phyloP scores from a whole-genome alignment of 1,284 basidiomycete genomes.

The Violaceomyces palustris region DNA sequence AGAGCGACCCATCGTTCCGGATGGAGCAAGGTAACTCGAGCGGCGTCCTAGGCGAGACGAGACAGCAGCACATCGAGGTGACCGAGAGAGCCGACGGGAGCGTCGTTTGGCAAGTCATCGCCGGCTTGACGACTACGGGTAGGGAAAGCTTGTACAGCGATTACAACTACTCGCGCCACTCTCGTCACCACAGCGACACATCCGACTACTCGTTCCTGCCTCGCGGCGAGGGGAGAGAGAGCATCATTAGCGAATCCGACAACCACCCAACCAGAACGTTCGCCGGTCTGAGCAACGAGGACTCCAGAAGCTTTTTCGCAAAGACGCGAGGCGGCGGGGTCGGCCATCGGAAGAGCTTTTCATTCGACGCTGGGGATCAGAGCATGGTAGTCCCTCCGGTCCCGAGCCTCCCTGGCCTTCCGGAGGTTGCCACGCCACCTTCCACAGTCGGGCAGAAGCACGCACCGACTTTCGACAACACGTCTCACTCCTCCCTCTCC shows the following conservation, averaged over 20 bases:
- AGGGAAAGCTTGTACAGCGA: constrained; percentile 33
- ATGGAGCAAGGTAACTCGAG: too few relatives aligned
- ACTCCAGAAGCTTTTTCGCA: constrained; percentile 32
- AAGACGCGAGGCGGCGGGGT: constrained; percentile 3
- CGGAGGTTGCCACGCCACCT: neutral
- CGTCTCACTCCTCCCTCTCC: too few relatives aligned
- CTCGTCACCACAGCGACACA: constrained; percentile 5
- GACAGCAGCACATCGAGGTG: constrained; percentile 45
- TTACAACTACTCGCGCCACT: constrained; percentile 11
- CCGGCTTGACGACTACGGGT: constrained; percentile 36
- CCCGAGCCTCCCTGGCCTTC: constrained; percentile 6
- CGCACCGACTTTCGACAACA: neutral
- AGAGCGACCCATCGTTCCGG: too few relatives aligned
- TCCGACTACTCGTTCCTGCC: constrained; percentile 5
- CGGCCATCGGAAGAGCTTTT: constrained; percentile 13
- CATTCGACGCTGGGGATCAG: constrained; percentile 8
- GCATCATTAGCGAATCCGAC: neutral
- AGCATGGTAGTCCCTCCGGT: too few relatives aligned
- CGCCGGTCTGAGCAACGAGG: constrained; percentile 27
- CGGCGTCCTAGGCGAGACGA: constrained; percentile 5
- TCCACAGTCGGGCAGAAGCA: neutral
- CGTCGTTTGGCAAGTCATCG: constrained; percentile 47
- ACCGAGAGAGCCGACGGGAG: constrained; percentile 44
- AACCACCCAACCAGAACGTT: too few relatives aligned
- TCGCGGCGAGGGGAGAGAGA: neutral